Evolutionary conservation across 108 stramenopile species (phyloP), one percentile per base, ranked within the genome.

Genomic region (Cyclotella sp.): DNA sequence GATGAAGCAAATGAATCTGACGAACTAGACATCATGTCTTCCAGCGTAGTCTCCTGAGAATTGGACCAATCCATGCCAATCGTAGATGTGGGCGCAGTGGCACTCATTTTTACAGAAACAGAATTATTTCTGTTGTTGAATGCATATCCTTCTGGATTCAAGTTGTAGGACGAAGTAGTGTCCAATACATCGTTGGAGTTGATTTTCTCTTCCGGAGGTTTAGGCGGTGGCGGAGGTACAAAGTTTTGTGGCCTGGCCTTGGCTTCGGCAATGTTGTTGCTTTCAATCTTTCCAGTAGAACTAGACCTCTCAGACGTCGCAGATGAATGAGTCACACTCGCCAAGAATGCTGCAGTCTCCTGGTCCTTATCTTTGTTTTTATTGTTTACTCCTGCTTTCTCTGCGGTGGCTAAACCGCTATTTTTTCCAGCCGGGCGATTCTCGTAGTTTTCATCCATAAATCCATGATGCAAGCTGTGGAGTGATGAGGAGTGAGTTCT

Each of bases 381-480:
- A 52, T 62, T 39, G 22, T 52, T 62, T 8, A 77, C 68, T 40
- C 63, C 77, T 14, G 68, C 59, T 19, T 13, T 28, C 26, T 39
- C 15, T 5, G 70, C 53, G 12, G 62, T 51, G 14, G 55, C 70
- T 28, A 70, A 78, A 28, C 51, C 63, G 24, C 70, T 71, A 59
- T 78, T 78, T 51, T 71, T 64, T 3, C 63, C 77, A 43, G 28
- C 15, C 1, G 77, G 77, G 21, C 77, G 77, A 66, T 78, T 49
- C 53, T 71, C 70, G 49, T 78, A 78, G 43, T 42, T 65, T 27
- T 78, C 70, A 44, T 78, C 77, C 77, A 72, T 78, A 40, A 78
- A 78, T n/a, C 77, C 77, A 59, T 78, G 77, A 54, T 78, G 55
- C 53, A 72, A 15, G 46, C 64, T 65, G 21, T 24, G 45, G 45